Evolutionary conservation across 176 grass and related monocot genomes (phyloP).

Genomic region (Paspalum notatum): DNA sequence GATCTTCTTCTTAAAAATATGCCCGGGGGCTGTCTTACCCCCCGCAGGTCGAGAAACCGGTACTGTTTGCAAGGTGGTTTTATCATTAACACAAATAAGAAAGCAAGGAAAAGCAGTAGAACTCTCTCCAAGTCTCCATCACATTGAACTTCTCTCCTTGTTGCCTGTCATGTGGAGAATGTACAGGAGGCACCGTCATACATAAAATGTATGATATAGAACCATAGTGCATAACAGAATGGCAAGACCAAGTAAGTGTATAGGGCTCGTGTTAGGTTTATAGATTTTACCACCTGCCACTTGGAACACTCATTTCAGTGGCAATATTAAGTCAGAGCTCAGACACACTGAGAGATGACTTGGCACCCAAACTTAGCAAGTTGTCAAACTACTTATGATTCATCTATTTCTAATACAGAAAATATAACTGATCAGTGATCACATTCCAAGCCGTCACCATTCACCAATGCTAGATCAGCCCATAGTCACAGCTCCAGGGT

Average conservation of each 20-base stretch:
- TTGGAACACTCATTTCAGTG: conserved; percentile 2
- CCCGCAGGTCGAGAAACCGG: no score
- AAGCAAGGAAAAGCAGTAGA: neutral
- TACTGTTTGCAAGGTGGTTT: neutral
- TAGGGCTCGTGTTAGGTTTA: neutral
- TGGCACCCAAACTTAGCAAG: neutral
- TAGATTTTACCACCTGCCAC: neutral
- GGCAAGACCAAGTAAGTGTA: neutral
- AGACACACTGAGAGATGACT: neutral
- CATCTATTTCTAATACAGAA: conserved; percentile 17
- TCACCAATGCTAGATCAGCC: neutral
- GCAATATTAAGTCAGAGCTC: conserved; percentile 4
- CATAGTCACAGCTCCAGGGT: neutral
- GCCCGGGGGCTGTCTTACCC: no score
- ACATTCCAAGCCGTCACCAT: neutral
- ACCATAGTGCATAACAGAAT: neutral
- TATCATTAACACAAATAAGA: neutral
- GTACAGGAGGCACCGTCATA: neutral
- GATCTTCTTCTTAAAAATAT: no score
- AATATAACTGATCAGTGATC: neutral
- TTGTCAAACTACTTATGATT: neutral
- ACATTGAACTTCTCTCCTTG: neutral
- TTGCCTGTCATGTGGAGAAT: neutral
- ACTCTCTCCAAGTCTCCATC: neutral
- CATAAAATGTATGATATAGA: neutral